Evolutionary conservation across 768 basidiomycete genomes (phyloP), one percentile per base, ranked within the genome.

Genomic region (Trametes maxima): DNA sequence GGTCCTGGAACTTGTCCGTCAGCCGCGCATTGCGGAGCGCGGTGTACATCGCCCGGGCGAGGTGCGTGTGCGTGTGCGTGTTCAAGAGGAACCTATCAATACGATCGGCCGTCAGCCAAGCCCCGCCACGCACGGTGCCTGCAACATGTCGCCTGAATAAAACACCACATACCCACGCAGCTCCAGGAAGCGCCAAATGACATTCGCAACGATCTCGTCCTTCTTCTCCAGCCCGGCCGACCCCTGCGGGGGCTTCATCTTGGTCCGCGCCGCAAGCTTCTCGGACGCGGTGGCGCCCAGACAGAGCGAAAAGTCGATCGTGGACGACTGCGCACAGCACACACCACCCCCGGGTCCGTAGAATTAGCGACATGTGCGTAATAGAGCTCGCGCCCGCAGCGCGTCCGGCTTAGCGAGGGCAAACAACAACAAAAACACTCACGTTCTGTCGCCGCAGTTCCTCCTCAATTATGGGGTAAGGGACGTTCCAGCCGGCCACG

Each of bases 1-100:
- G 85, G 74, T 98, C 97, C 74, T 99, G 97, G 82, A 98, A 98
- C 77, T 97, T 97, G 81, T 99, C 97, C 73, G 95, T 97, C 68
- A 98, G 76, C 40, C 91, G 85, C 6, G 92, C 86, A 36, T 79
- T 80, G 66, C 85, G 84, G 70, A 95, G 80, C 16, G 93, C 93
- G 25, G 81, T 83, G 74, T 92, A 85, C 85, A 98, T 93, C 8
- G 97, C 97, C 59, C 94, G 86, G 43, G 95, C 95, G 68, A 97
- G 79, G 36, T 92, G 82, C 3, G 94, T 92, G 72, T 97, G 96
- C 40, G 83, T 86, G 75, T 98, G 96, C 4, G 89, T 84, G 72
- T 92, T 92, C 64, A 90, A 76, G 59, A 97, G 81, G 82, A 98
- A 97, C 66, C 95, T 97, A 49, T 47, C 46, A 43, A 22, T 19